Conservation (phyloP, 1,139 yeast species). For the Hansenula lynferdii region DNA sequence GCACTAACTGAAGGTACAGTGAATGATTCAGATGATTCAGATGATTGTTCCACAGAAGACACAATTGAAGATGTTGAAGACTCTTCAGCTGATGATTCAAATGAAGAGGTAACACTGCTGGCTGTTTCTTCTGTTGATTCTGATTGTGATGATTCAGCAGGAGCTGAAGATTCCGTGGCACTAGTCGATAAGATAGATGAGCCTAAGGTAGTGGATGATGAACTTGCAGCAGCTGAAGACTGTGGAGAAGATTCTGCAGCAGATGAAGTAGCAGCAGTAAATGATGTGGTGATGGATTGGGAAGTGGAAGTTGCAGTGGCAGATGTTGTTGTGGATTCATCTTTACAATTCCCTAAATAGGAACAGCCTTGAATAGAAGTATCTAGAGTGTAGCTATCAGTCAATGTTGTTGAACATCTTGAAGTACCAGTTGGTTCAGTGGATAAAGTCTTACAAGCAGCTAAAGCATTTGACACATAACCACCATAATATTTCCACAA, state of each 20-base stretch:
- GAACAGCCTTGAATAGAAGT: slow-evolving; percentile 3
- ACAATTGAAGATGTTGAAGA: not conserved
- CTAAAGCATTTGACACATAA: slow-evolving; percentile 19
- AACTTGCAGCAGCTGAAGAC: not conserved
- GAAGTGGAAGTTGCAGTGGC: slow-evolving; percentile 5
- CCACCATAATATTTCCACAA: slow-evolving; percentile 22
- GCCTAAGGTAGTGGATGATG: not conserved
- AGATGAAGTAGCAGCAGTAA: not conserved
- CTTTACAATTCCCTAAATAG: slow-evolving; percentile 7
- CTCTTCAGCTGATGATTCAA: no score
- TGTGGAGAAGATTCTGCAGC: not conserved
- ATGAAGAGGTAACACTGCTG: not conserved
- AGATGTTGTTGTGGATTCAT: slow-evolving; percentile 5
- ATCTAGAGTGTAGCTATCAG: slow-evolving; percentile 9
- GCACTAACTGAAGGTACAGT: not conserved
- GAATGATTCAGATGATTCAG: not conserved
- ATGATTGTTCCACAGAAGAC: not conserved
- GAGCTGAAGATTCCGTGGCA: not conserved
- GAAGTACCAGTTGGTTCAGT: slow-evolving; percentile 22
- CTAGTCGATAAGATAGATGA: not conserved
- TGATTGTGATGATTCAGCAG: not conserved
- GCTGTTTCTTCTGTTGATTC: not conserved
- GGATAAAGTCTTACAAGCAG: slow-evolving; percentile 11
- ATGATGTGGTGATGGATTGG: slow-evolving; percentile 4
- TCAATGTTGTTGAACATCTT: slow-evolving; percentile 12